phyloP scores from a whole-genome alignment of 148 eudicot genomes.

The Persicaria tinctoria region DNA sequence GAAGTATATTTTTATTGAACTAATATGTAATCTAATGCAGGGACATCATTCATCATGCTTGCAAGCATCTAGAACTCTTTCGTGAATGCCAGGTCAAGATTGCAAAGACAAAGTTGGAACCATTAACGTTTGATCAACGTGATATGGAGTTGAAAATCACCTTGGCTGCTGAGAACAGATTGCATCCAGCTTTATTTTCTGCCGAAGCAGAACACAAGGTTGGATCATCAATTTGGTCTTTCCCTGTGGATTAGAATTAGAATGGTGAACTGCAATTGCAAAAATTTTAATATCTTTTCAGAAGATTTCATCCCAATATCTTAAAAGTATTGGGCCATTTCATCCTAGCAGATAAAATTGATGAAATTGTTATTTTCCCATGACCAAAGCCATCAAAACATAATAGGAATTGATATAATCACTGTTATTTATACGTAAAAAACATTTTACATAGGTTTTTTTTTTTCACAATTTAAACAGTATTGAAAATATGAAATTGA shows the following conservation, averaged over 20 bases:
- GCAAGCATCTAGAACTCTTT: slow-evolving; percentile 74
- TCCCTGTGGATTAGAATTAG: slow-evolving; percentile 3
- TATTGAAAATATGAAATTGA: neutral
- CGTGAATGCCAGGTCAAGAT: slow-evolving; percentile 72
- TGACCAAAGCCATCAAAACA: neutral
- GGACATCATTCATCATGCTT: slow-evolving; percentile 64
- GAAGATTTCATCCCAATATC: neutral
- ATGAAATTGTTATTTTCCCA: neutral
- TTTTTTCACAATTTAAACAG: neutral
- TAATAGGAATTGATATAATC: neutral
- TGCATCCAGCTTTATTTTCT: slow-evolving; percentile 90
- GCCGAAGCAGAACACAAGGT: slow-evolving; percentile 97
- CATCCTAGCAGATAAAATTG: neutral
- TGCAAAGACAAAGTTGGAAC: slow-evolving; percentile 39
- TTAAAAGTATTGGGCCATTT: neutral
- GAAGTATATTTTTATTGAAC: slow-evolving; percentile 7
- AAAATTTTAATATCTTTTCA: neutral
- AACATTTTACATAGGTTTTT: neutral
- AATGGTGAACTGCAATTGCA: neutral
- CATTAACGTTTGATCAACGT: slow-evolving; percentile 53
- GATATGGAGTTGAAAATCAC: slow-evolving; percentile 59
- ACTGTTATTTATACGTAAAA: neutral
- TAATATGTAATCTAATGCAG: slow-evolving; percentile 39
- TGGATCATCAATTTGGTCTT: neutral
- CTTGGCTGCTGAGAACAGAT: slow-evolving; percentile 66